A percentile compares a stretch with the other conserved stretches of the same genome.
Evolutionary conservation across 371 early-diverging fungal species (phyloP).

Genomic region (Syncephalastrum sp.): DNA sequence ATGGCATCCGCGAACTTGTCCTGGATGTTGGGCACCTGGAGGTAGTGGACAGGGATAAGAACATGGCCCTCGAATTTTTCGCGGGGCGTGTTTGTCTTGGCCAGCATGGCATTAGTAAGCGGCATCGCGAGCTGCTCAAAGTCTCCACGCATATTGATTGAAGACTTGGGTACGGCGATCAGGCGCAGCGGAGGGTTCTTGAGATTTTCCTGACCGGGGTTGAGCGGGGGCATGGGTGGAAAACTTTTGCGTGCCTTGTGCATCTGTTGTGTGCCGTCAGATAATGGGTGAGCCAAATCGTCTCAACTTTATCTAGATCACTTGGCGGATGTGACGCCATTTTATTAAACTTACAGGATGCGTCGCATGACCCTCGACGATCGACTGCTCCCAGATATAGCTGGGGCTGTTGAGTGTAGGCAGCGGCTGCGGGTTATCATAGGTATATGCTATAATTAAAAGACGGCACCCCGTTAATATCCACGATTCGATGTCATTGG

Average conservation of each 20-base stretch:
- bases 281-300: too few relatives aligned
- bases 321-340: too few relatives aligned
- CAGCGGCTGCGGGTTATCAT: slow-evolving; percentile 45
- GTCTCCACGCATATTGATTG: slow-evolving; percentile 50
- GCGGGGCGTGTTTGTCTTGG: slow-evolving; percentile 10
- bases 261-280: slow-evolving; percentile 36
- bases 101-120: slow-evolving; percentile 32
- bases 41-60: slow-evolving; percentile 65
- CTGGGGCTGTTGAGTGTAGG: slow-evolving; percentile 49
- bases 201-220: slow-evolving; percentile 45
- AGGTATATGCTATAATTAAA: slow-evolving; percentile 41
- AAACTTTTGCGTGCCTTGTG: slow-evolving; percentile 64
- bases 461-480: too few relatives aligned
- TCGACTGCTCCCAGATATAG: slow-evolving; percentile 73
- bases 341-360: slow-evolving; percentile 61
- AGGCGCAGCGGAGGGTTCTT: slow-evolving; percentile 47
- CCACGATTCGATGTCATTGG: too few relatives aligned
- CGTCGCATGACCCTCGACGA: slow-evolving; percentile 78
- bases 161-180: slow-evolving; percentile 48
- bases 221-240: slow-evolving; percentile 54
- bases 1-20: slow-evolving; percentile 47
- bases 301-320: too few relatives aligned
- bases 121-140: slow-evolving; percentile 38
- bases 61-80: slow-evolving; percentile 27
- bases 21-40: slow-evolving; percentile 64